Base-by-base conservation (phyloP, 169 alveolate species). In the Eimeria sp. region DNA sequence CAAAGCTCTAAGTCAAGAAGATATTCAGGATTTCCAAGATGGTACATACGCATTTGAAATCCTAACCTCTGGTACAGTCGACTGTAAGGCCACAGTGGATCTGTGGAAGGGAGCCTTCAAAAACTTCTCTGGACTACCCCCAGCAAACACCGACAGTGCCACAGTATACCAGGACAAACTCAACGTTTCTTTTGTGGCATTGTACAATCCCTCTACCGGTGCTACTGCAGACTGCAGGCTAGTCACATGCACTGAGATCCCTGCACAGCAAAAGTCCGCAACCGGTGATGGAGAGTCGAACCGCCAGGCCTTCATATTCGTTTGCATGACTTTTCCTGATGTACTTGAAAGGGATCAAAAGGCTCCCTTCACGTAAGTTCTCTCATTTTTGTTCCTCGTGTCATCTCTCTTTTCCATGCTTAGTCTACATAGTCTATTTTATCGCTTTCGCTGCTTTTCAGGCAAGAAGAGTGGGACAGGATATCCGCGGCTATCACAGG, bases 121-220 rank as follows among this genome's bases (percentile, higher is more conserved):
- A 5, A 80, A 80, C 89, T 80, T 80, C 89, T 49, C 49, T 30
- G 20, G 45, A 3, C 11, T 22, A 16, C 89, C 89, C 9, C 89
- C 89, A 7, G 7, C 89, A 5, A 80, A 51, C 70, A 45, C 70
- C 5, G 27, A 45, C 0, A 47, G 47, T 4, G 11, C 20, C 22
- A 70, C 47, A 30, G 45, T 10, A 20, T 80, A 80, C 89, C 34
- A 47, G 14, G 45, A 80, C 25, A 27, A 47, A 5, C 70, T 7
- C 49, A 80, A 49, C 58, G 67, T 80, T 80, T 80, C 89, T 45
- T 80, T 80, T 20, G 89, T 80, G 27, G 89, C 89, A 65, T 47
- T 80, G 65, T 80, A 80, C 47, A 80, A 80, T 49, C 89, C 89
- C 58, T 45, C 89, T 0, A 34, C 40, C 40, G 40, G 40, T 34